Evolutionary conservation across 352 stramenopile species (phyloP).

Genomic region (Pythium dissimile): DNA sequence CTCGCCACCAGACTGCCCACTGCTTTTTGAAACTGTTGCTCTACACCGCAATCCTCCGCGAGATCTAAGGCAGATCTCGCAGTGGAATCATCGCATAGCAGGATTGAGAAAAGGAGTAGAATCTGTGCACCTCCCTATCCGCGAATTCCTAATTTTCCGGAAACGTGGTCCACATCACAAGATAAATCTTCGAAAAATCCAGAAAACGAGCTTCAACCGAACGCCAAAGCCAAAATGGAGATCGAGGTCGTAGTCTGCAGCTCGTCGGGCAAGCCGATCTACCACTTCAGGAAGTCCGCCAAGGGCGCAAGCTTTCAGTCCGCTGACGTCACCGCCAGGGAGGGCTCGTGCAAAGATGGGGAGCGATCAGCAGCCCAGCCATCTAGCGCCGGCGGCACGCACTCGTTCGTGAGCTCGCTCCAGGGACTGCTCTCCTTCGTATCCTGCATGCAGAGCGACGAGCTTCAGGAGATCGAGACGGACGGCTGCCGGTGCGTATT

Average conservation of each 20-base stretch:
- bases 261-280: conserved; percentile 59
- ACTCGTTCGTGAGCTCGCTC: conserved; percentile 58
- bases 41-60: too few species aligned
- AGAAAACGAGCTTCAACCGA: too few species aligned
- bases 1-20: neutral
- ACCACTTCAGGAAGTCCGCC: conserved; percentile 32
- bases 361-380: neutral
- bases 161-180: neutral
- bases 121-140: too few species aligned
- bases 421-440: conserved; percentile 66
- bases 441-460: conserved; percentile 46
- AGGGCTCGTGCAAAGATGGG: conserved; percentile 4
- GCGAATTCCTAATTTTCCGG: neutral
- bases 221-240: conserved; percentile 17
- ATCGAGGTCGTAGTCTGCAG: conserved; percentile 58
- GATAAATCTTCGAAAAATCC: neutral
- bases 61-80: too few species aligned
- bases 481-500: conserved; percentile 42
- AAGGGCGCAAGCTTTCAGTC: conserved; percentile 3
- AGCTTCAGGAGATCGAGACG: conserved; percentile 49
- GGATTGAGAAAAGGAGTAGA: too few species aligned
- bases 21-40: too few species aligned
- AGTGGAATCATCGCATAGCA: too few species aligned
- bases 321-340: neutral
- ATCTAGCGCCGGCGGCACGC: conserved; percentile 23